These are phyloP conservation scores for Gossypioides kirkii DNA, from an alignment of 345 rosid genomes.

Conservation along the genomic window DNA sequence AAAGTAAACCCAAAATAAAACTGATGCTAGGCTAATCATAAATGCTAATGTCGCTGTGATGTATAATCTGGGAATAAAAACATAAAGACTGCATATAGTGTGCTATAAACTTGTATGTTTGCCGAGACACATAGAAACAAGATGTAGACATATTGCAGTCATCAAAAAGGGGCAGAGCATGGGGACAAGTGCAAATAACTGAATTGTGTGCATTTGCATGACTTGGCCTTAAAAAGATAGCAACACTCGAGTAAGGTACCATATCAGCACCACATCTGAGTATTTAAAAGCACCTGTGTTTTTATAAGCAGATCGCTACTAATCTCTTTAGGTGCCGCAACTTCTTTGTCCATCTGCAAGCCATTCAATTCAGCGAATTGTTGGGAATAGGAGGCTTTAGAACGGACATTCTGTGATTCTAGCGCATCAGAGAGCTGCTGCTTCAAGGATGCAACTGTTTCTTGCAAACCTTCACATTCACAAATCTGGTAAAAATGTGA, in stretches of 20 bases:
- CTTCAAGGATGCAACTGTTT: conserved; percentile 57
- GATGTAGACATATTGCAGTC: background rate
- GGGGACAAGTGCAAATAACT: background rate
- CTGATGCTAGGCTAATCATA: background rate
- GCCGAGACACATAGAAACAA: background rate
- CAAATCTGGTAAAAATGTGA: conserved; percentile 39
- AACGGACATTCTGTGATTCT: conserved; percentile 35
- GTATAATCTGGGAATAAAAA: background rate
- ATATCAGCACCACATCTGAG: background rate
- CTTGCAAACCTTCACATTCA: conserved; percentile 71
- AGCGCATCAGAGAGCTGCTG: conserved; percentile 63
- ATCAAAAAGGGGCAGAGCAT: background rate
- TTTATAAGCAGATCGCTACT: background rate
- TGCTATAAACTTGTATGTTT: background rate
- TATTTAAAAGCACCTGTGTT: conserved; percentile 7
- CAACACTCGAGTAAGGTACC: background rate
- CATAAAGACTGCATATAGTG: background rate
- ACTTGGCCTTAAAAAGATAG: background rate
- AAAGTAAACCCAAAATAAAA: background rate
- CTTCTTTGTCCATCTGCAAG: conserved; percentile 13
- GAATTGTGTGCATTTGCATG: background rate
- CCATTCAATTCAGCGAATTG: conserved; percentile 32
- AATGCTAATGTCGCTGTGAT: background rate
- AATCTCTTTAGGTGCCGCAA: background rate
- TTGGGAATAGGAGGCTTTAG: conserved; percentile 33